Conservation (phyloP, 2,329 filamentous ascomycete species). For the Microdochium paspali region DNA sequence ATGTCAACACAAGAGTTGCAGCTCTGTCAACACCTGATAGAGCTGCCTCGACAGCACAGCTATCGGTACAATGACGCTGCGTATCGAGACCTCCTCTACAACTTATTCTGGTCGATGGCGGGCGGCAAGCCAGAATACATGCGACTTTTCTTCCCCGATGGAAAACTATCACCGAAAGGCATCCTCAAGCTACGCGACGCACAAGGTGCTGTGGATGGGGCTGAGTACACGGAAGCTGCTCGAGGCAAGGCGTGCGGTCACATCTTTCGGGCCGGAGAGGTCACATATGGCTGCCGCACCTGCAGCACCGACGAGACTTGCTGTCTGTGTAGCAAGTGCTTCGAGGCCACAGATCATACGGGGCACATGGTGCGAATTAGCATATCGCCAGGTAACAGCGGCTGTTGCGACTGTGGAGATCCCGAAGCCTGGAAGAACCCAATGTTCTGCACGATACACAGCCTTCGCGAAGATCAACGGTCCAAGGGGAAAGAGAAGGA, state of each 20-base stretch:
- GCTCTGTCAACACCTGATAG: conserved; percentile 74
- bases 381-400: conserved; percentile 82
- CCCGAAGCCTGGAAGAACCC: conserved; percentile 86
- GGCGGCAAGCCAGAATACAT: conserved; percentile 67
- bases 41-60: conserved; percentile 62
- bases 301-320: conserved; percentile 94
- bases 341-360: conserved; percentile 89
- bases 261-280: conserved; percentile 92
- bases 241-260: conserved; percentile 92
- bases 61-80: conserved; percentile 70
- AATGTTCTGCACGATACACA: conserved; percentile 90
- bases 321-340: conserved; percentile 88
- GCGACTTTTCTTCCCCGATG: conserved; percentile 71
- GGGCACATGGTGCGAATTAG: conserved; percentile 86
- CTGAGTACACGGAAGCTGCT: conserved; percentile 88
- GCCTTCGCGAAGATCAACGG: conserved; percentile 41
- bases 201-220: conserved; percentile 86
- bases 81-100: conserved; percentile 60
- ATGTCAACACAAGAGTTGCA: conserved; percentile 66
- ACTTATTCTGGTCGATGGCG: conserved; percentile 81
- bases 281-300: conserved; percentile 87
- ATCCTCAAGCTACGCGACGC: conserved; percentile 73
- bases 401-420: conserved; percentile 96
- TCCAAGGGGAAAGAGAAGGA: conserved; percentile 54
- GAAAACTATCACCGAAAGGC: conserved; percentile 47